Evolutionary conservation across 2,329 filamentous ascomycete genomes (phyloP).

Genomic region (Cordyceps tenuipes): DNA sequence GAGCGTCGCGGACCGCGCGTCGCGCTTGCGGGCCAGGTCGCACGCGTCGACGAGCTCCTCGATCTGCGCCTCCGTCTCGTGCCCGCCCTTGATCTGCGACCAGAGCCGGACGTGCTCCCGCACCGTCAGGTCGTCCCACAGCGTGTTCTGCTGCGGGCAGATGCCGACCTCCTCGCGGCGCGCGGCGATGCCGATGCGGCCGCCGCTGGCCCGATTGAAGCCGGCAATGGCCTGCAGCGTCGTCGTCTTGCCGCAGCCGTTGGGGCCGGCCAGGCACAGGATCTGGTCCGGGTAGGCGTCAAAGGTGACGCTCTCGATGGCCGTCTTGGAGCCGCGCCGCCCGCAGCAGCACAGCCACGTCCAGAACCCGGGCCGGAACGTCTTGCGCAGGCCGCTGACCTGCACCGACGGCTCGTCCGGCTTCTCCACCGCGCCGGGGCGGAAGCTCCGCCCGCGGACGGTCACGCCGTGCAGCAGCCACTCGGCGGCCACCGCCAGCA

Average conservation of each 20-base stretch:
- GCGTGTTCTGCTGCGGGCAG: slow-evolving; percentile 60
- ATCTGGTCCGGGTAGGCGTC: slow-evolving; percentile 52
- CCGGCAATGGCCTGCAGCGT: slow-evolving; percentile 61
- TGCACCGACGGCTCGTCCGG: background rate
- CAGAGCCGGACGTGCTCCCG: slow-evolving; percentile 57
- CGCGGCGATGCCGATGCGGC: slow-evolving; percentile 49
- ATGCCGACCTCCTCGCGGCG: slow-evolving; percentile 37
- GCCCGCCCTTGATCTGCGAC: slow-evolving; percentile 47
- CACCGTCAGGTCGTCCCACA: slow-evolving; percentile 59
- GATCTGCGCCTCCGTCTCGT: slow-evolving; percentile 36
- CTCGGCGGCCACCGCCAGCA: slow-evolving; percentile 26
- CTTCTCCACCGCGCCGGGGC: background rate
- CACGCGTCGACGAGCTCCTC: slow-evolving; percentile 46
- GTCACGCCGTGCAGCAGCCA: slow-evolving; percentile 26
- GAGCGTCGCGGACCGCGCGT: slow-evolving; percentile 45
- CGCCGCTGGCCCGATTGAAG: slow-evolving; percentile 50
- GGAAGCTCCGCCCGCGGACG: slow-evolving; percentile 13
- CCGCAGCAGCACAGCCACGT: slow-evolving; percentile 23
- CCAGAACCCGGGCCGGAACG: slow-evolving; percentile 23
- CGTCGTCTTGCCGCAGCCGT: slow-evolving; percentile 64
- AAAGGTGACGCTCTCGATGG: slow-evolving; percentile 54
- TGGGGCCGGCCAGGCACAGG: slow-evolving; percentile 59
- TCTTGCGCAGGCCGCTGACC: slow-evolving; percentile 21
- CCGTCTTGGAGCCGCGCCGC: slow-evolving; percentile 30
- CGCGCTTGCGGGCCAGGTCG: slow-evolving; percentile 50